Conservation (phyloP, 345 rosid species). For the Ailanthus altissimus region DNA sequence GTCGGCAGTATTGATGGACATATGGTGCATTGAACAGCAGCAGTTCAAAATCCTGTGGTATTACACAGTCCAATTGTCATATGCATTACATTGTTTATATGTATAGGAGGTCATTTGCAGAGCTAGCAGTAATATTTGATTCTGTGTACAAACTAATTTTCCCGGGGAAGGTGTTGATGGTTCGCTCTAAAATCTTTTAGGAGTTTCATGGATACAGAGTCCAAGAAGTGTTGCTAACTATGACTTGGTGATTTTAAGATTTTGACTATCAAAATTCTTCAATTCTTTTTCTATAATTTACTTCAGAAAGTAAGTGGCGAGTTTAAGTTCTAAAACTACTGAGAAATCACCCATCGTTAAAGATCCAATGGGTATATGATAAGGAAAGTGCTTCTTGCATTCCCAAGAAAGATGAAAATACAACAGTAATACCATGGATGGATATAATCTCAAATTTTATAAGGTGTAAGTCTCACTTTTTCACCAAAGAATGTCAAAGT, state of each 20-base stretch:
- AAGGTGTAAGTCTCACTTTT: constrained; percentile 8
- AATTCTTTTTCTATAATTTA: too few species aligned
- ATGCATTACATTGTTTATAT: background rate
- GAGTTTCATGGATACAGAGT: background rate
- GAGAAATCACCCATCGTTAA: background rate
- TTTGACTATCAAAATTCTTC: background rate
- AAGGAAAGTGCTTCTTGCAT: background rate
- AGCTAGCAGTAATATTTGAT: background rate
- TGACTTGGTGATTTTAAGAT: background rate
- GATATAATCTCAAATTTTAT: background rate
- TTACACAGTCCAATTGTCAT: background rate
- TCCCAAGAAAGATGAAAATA: background rate
- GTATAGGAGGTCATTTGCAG: background rate
- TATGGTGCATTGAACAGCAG: background rate
- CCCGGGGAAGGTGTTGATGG: background rate
- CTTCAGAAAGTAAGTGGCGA: background rate
- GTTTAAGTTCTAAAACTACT: background rate
- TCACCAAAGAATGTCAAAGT: constrained; percentile 12
- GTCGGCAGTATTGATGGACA: background rate
- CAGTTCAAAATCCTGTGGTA: background rate
- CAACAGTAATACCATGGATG: background rate
- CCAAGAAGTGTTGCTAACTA: background rate
- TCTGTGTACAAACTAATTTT: background rate
- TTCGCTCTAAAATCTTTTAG: background rate
- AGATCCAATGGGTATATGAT: background rate